A percentile compares a stretch with the other conserved stretches of the same genome.
These are phyloP conservation scores for Akanthomyces lecanii DNA, from an alignment of 2,329 filamentous ascomycete species.

Conservation along the genomic window DNA sequence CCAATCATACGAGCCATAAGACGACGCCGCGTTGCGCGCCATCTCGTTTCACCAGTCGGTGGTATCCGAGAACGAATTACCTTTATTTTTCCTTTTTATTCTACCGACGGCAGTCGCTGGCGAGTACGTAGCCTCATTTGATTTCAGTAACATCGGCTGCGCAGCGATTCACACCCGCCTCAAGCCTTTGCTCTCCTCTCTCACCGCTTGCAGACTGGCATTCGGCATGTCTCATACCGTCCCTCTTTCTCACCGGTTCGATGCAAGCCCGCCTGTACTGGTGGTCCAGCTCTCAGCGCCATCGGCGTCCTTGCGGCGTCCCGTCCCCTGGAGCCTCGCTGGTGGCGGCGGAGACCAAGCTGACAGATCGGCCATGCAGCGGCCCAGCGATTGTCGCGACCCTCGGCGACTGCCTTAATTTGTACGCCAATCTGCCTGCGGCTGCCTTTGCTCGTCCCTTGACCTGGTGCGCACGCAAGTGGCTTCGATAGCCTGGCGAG, in stretches of 20 bases:
- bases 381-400: not conserved
- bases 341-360: not conserved
- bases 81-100: not conserved
- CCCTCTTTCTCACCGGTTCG: not conserved
- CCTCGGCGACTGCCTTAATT: no score
- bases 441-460: no score
- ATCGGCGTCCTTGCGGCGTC: not conserved
- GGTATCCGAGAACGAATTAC: not conserved
- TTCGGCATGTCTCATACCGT: not conserved
- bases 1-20: slow-evolving; percentile 1
- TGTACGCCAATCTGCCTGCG: no score
- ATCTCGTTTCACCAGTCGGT: no score
- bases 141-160: not conserved
- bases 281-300: not conserved
- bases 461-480: no score
- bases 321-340: not conserved
- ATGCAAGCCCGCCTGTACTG: not conserved
- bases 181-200: not conserved
- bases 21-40: not conserved
- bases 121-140: not conserved
- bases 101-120: not conserved
- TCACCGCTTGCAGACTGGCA: not conserved
- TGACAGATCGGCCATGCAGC: not conserved
- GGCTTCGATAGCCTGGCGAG: no score
- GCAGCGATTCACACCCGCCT: no score